Evolutionary conservation across 176 grass and related monocot genomes (phyloP), one percentile per base, ranked within the genome.

Genomic region (Bonia amplexicaulis): DNA sequence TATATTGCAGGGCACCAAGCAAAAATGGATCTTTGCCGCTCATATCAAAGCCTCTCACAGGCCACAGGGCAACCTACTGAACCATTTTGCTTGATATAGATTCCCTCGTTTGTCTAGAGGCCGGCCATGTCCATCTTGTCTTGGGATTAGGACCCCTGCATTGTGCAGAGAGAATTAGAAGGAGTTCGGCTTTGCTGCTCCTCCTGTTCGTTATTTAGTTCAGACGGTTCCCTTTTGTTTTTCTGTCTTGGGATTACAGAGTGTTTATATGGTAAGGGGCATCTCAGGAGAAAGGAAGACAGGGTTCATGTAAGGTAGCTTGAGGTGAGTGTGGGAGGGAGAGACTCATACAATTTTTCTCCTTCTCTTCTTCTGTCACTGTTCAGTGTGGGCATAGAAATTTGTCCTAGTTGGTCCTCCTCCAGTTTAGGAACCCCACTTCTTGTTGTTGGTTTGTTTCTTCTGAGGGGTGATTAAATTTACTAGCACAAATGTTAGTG

Each of bases 71-170:
- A 55, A 49, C 69, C 19, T 29, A 17, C 39, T 9, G 17, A 45
- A 15, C 35, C 57, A 27, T 46, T 62, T 69, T 66, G 13, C 53
- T 69, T 71, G 61, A 71, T 25, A 45, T 22, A 72, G 59, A 82
- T 81, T 82, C 86, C 81, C 66, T 85, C 61, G 65, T 76, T 78
- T 81, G 33, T 44, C 81, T 81, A 70, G 33, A 81, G 62, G 81
- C 68, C 61, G 52, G 47, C 9, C 48, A 20, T 74, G 25, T 31
- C 53, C 48, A 6, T 75, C 51, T 23, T 46, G 41, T 27, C 39
- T 37, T 75, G 70, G 52, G 33, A 57, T 49, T 40, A 68, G 23
- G 39, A 73, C 44, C 51, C 62, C 20, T 41, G 17, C 85, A 80
- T 85, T 66, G 66, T 37, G 58, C 31, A 55, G 16, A 61, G 61